Evolutionary conservation across 306 rosid genomes (phyloP), one percentile per base, ranked within the genome.

Genomic region (Cicer judaicum): DNA sequence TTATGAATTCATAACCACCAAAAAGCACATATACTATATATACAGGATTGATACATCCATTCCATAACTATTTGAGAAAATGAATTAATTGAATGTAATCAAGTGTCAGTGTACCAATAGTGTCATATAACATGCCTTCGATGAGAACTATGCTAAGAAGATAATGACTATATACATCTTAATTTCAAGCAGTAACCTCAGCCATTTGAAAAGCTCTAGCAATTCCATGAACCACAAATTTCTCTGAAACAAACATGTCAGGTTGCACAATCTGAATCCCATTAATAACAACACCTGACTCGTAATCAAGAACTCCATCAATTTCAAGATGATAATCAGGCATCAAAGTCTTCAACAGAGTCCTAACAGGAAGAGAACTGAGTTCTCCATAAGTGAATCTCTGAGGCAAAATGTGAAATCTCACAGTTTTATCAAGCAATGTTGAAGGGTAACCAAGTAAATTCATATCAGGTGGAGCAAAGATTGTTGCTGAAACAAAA

Each of bases 371-470:
- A 50, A 84, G 16, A 7, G 82, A 67, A 54, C 70, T n/a, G 7
- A 93, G 88, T 34, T 85, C 88, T 47, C 12, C 18, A 67, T 79
- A 80, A 0, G 83, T 76, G 2, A 82, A 55, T 83, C 82, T 89
- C 74, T 75, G 85, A n/a, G 97, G 90, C 48, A 93, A 80, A 2
- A 93, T 80, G 36, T 93, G 98, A 56, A 91, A 47, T 82, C 90
- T 85, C 84, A 93, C 93, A 2, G 83, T 72, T 69, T 80, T 84
- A 53, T 82, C 75, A 69, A 91, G 87, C 64, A 84, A 50, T 8
- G 66, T 43, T 0, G 80, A 72, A 64, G 90, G 83, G 71, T 69
- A 41, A 15, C 82, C 79, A 0, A 84, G 56, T 1, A 86, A 15
- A 7, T 65, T 55, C 62, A 89, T 75, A 68, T 82, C 88, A 7